These are phyloP conservation scores for Pseudogymnoascus sp. DNA, from an alignment of 2,329 filamentous ascomycete species.

Conservation along the genomic window DNA sequence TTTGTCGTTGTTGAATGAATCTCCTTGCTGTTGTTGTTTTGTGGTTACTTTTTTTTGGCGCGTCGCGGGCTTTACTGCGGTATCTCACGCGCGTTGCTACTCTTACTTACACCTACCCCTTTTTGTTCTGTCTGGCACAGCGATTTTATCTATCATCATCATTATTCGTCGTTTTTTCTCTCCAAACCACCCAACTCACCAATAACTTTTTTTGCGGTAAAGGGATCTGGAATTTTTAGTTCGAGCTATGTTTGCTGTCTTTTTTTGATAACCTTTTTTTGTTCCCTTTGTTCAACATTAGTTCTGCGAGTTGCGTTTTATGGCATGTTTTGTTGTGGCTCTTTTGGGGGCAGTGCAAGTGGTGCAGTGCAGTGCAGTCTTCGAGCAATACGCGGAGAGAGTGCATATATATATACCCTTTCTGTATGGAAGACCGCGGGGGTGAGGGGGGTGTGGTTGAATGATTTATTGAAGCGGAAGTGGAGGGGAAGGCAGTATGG, in stretches of 20 bases:
- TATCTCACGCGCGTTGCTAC: neutral
- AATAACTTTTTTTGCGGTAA: neutral
- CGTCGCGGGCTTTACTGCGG: neutral
- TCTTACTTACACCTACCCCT: neutral
- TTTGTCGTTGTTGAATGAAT: conserved; percentile 4
- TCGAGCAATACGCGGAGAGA: conserved; percentile 1
- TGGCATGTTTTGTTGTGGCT: neutral
- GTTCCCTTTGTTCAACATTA: neutral
- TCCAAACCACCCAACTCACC: neutral
- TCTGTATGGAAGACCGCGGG: neutral
- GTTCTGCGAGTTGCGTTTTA: neutral
- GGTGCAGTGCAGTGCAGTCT: neutral
- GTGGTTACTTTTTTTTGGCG: neutral
- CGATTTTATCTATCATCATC: neutral
- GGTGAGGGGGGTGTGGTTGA: neutral
- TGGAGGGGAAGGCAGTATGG: neutral
- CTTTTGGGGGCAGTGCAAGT: neutral
- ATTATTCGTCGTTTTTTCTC: neutral
- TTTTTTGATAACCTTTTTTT: neutral
- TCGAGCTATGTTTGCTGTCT: neutral
- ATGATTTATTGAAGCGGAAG: neutral
- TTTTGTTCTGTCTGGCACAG: conserved; percentile 4
- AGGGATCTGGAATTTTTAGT: neutral
- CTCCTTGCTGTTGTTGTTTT: neutral
- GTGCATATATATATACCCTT: neutral